Evolutionary conservation across 2,329 filamentous ascomycete species (phyloP).

Genomic region (Leptographium lundbergii): DNA sequence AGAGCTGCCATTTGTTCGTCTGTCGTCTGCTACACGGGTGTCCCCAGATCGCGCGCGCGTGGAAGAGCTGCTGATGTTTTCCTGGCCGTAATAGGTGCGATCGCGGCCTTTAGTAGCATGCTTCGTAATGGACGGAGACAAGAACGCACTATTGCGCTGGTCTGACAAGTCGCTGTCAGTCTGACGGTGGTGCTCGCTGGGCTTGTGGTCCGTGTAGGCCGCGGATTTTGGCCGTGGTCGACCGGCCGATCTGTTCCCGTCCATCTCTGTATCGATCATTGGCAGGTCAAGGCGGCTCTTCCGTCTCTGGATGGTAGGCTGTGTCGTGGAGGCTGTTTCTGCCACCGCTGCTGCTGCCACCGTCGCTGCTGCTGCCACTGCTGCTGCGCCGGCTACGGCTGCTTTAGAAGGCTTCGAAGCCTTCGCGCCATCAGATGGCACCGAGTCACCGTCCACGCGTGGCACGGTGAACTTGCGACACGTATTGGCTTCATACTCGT

Average conservation of each 20-base stretch:
- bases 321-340: not conserved
- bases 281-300: conserved; percentile 30
- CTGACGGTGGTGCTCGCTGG: conserved; percentile 20
- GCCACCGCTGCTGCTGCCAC: not conserved
- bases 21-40: conserved; percentile 2
- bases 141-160: conserved; percentile 20
- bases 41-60: conserved; percentile 9
- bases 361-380: not conserved
- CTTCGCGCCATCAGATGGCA: not conserved
- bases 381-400: not conserved
- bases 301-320: conserved; percentile 15
- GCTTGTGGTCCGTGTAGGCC: conserved; percentile 14
- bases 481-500: conserved; percentile 28
- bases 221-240: conserved; percentile 22
- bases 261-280: conserved; percentile 29
- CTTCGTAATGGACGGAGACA: conserved; percentile 31
- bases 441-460: conserved; percentile 13
- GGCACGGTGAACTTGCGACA: conserved; percentile 24
- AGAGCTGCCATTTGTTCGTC: not conserved
- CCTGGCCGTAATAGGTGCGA: conserved; percentile 23
- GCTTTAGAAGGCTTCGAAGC: not conserved
- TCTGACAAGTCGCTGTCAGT: conserved; percentile 13
- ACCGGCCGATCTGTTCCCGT: conserved; percentile 15
- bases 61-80: not conserved
- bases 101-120: conserved; percentile 29